Evolutionary conservation across 306 rosid genomes (phyloP), one percentile per base, ranked within the genome.

Genomic region (Amphicarpaea edgeworthii): DNA sequence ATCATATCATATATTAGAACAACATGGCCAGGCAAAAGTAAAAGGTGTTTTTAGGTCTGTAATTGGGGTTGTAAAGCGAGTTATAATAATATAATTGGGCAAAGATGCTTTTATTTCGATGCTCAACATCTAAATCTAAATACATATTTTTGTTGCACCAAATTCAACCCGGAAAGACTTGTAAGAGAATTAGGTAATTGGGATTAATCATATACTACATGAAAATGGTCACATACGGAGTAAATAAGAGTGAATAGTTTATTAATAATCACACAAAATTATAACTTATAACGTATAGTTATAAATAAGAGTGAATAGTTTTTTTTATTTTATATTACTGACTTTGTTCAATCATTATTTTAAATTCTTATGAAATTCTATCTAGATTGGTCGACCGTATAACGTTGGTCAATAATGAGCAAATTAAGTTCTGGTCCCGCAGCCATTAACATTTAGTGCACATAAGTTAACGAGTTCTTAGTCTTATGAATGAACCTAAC

Each of bases 51-150:
- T 23, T 47, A 75, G 17, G 38, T 65, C 66, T 77, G 58, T 65
- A 78, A 58, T 67, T 58, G 24, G 54, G 51, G 68, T 34, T 83
- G 77, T 61, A 79, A 79, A 81, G 71, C 77, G 7, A 63, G 23
- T 65, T 86, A 77, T 73, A n/a, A n/a, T n/a, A n/a, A n/a, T n/a
- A n/a, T n/a, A 62, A 84, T 75, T 80, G 50, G 62, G 43, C 42
- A 38, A 51, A 42, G 64, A 69, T 45, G 30, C 40, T 50, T 50
- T 79, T 47, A 12, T 62, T 49, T 79, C 5, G 58, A 60, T 11
- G 54, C 24, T 63, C 20, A 58, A 50, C 5, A 3, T 28, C 41
- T 37, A 26, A 62, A 51, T n/a, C n/a, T 10, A 28, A 28, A 28
- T 30, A 30, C n/a, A 26, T 26, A 12, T 24, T 24, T 12, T 21